Percentiles rank a stretch among this genome's conserved stretches.
phyloP scores from a whole-genome alignment of 2,329 filamentous ascomycete genomes.

The Phialophora expanda region DNA sequence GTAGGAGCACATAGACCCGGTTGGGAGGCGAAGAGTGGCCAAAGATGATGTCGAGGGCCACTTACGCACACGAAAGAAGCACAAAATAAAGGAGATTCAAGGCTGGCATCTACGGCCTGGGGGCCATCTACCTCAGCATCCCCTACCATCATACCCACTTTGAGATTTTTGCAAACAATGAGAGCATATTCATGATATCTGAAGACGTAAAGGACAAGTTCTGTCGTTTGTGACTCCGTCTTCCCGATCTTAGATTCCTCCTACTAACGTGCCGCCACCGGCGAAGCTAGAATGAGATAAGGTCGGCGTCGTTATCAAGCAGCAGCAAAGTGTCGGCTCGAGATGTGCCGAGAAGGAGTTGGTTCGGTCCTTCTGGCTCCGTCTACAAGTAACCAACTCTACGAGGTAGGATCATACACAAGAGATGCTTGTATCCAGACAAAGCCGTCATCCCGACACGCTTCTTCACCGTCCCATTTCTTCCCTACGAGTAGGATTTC shows the following conservation, averaged over 20 bases:
- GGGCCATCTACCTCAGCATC: conserved; percentile 14
- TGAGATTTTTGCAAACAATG: conserved; percentile 6
- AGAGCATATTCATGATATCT: neutral
- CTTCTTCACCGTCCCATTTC: too few relatives aligned
- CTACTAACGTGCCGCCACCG: neutral
- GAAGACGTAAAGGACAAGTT: neutral
- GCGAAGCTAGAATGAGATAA: neutral
- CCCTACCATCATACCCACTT: conserved; percentile 4
- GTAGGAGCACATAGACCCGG: conserved; percentile 13
- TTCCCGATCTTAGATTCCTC: neutral
- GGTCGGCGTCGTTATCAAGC: too few relatives aligned
- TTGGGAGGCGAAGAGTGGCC: conserved; percentile 22
- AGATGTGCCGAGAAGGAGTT: too few relatives aligned
- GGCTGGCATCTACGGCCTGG: conserved; percentile 21
- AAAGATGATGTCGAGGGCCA: conserved; percentile 14
- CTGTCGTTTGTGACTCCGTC: neutral
- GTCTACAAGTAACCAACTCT: too few relatives aligned
- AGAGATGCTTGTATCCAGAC: too few relatives aligned
- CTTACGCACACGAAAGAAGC: conserved; percentile 20
- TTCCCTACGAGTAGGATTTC: too few relatives aligned
- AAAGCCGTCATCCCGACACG: too few relatives aligned
- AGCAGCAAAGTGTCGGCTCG: too few relatives aligned
- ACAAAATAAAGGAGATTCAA: conserved; percentile 23
- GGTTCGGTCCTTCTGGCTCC: too few relatives aligned
- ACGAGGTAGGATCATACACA: too few relatives aligned